Conservation (phyloP, 2,329 filamentous ascomycete genomes). For the Cladosporium austrohemisphaericum region DNA sequence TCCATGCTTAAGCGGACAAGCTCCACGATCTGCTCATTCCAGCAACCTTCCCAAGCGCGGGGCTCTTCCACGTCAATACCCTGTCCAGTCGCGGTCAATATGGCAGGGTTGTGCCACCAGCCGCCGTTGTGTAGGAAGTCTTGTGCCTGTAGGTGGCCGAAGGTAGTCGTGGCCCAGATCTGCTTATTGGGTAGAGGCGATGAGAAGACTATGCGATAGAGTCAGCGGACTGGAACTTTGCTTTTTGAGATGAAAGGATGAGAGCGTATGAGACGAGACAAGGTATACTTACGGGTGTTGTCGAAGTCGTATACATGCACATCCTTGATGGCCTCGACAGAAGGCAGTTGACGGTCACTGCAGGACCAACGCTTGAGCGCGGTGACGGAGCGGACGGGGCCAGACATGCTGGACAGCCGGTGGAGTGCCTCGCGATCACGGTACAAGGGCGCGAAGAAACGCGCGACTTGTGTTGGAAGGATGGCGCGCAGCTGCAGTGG, state of each 20-base stretch:
- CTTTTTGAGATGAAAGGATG: neutral
- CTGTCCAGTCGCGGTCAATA: constrained; percentile 80
- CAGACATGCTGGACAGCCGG: constrained; percentile 12
- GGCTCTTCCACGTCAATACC: constrained; percentile 78
- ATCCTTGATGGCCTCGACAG: constrained; percentile 65
- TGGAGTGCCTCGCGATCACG: neutral
- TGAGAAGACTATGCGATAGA: constrained; percentile 65
- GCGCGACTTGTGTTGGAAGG: neutral
- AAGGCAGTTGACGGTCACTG: constrained; percentile 66
- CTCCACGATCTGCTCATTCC: constrained; percentile 84
- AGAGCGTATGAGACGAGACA: neutral
- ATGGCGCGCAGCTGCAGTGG: too few species aligned
- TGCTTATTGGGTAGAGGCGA: constrained; percentile 85
- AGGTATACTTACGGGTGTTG: constrained; percentile 68
- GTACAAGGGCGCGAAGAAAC: neutral
- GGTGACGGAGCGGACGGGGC: constrained; percentile 56
- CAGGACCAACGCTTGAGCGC: constrained; percentile 82
- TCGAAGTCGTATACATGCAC: constrained; percentile 98
- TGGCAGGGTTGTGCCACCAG: constrained; percentile 93
- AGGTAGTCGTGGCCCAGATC: constrained; percentile 75
- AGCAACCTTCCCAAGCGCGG: constrained; percentile 86
- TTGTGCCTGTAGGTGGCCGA: constrained; percentile 71
- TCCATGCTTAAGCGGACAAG: constrained; percentile 76
- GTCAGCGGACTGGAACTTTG: neutral
- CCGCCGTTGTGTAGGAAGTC: constrained; percentile 78